These are phyloP conservation scores for Calonectria pteridis DNA, from an alignment of 2,329 filamentous ascomycete genomes.

Conservation along the genomic window DNA sequence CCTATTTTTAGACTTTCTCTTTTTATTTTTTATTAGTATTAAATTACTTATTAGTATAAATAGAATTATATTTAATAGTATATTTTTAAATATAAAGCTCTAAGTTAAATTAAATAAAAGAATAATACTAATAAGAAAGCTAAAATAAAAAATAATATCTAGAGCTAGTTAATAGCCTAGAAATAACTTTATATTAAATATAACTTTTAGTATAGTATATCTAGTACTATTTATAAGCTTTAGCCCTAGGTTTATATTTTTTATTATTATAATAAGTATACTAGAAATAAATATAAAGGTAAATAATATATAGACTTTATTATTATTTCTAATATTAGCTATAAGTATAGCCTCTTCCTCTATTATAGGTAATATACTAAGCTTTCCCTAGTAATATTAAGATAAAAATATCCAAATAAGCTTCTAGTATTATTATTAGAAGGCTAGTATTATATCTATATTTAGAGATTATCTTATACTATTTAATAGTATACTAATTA, in stretches of 20 bases:
- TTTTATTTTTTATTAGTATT: too few relatives aligned
- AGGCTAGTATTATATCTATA: not conserved
- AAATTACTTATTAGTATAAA: too few relatives aligned
- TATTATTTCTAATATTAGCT: not conserved
- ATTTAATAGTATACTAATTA: too few relatives aligned
- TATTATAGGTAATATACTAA: not conserved
- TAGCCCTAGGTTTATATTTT: not conserved
- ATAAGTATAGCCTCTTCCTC: not conserved
- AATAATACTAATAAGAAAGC: not conserved
- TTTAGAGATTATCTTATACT: too few relatives aligned
- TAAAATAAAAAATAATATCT: not conserved
- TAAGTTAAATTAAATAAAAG: too few relatives aligned
- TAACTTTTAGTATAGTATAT: not conserved
- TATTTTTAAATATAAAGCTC: too few relatives aligned
- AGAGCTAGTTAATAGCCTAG: not conserved
- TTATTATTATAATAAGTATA: not conserved
- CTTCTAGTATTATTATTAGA: not conserved
- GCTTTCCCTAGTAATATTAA: not conserved
- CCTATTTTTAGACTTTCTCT: too few relatives aligned
- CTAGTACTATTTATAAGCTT: not conserved
- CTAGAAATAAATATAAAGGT: not conserved
- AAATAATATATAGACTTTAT: not conserved
- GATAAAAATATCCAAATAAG: not conserved
- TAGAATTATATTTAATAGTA: too few relatives aligned
- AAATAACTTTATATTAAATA: not conserved